Conservation (phyloP, 441 rosid genomes). For the Sinapis alba region DNA sequence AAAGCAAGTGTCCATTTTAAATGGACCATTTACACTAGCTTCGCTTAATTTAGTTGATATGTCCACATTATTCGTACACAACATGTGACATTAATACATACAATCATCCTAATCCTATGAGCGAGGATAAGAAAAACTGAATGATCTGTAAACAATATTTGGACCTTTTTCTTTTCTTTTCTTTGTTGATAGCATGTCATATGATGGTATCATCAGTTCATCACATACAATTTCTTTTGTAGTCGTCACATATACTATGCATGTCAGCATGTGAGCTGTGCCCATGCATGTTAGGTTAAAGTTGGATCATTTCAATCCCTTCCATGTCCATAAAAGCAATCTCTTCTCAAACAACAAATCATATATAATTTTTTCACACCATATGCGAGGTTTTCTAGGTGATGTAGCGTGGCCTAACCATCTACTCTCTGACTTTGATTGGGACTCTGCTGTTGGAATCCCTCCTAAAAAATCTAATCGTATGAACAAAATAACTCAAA, state of each 20-base stretch:
- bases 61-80: constrained; percentile 14
- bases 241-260: neutral
- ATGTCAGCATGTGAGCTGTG: constrained; percentile 31
- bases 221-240: neutral
- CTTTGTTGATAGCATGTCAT: neutral
- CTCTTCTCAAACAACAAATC: neutral
- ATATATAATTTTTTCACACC: neutral
- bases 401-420: constrained; percentile 8
- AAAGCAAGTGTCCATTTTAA: constrained; percentile 14
- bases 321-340: neutral
- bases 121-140: neutral
- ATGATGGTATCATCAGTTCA: neutral
- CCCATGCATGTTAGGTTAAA: constrained; percentile 25
- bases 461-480: neutral
- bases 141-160: neutral
- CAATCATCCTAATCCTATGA: neutral
- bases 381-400: neutral
- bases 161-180: neutral
- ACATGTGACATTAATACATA: constrained; percentile 4
- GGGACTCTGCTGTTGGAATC: neutral
- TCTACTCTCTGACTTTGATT: neutral
- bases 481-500: neutral
- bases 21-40: constrained; percentile 9
- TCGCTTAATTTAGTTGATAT: constrained; percentile 27
- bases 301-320: constrained; percentile 17